These are phyloP conservation scores for Lablab purpureus DNA, from an alignment of 306 rosid genomes.

Conservation along the genomic window DNA sequence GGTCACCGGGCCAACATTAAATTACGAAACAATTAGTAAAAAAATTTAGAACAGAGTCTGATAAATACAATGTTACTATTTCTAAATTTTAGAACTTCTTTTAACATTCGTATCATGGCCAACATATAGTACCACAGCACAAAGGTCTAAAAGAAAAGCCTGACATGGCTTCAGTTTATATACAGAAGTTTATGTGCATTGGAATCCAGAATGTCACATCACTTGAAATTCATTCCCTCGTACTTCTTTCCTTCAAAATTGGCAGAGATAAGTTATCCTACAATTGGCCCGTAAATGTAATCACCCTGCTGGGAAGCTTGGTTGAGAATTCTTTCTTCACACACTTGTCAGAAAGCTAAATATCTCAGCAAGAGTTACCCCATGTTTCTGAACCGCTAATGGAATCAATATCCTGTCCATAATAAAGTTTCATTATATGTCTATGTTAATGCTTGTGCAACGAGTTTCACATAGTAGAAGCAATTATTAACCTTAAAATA, in stretches of 20 bases:
- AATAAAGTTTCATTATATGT: neutral
- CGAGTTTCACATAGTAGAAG: neutral
- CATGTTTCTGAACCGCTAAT: slow-evolving; percentile 20
- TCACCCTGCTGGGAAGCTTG: slow-evolving; percentile 16
- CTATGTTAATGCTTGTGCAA: neutral
- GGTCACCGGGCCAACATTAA: too few relatives aligned
- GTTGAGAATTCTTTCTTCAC: neutral
- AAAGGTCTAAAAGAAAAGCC: slow-evolving; percentile 6
- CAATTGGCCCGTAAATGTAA: neutral
- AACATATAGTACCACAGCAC: neutral
- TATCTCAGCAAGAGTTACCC: neutral
- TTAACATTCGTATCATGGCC: neutral
- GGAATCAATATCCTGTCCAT: neutral
- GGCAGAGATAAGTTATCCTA: neutral
- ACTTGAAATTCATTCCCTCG: slow-evolving; percentile 7
- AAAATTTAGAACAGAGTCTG: neutral
- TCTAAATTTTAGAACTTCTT: neutral
- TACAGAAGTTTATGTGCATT: neutral
- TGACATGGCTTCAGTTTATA: neutral
- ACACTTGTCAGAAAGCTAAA: neutral
- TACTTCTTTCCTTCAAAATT: slow-evolving; percentile 10
- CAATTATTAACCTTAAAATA: neutral
- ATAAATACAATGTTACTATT: neutral
- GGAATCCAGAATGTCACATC: slow-evolving; percentile 9
- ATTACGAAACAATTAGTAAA: too few relatives aligned